Percentiles rank a stretch among this genome's conserved stretches.
phyloP scores from a whole-genome alignment of 2,329 filamentous ascomycete genomes.

The Ophiostoma ips region DNA sequence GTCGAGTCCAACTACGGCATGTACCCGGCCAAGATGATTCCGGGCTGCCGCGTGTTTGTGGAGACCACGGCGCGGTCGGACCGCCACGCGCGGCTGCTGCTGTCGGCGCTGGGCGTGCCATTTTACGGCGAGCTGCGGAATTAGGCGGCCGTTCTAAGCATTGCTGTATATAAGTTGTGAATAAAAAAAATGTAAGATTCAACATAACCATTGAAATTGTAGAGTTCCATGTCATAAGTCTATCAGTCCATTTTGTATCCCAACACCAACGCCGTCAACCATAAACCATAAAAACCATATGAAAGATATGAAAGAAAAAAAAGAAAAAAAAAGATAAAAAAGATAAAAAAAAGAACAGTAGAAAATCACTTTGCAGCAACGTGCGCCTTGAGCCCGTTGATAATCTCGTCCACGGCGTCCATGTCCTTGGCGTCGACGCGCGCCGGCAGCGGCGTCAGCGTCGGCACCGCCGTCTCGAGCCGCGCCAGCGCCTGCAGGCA shows the following conservation, averaged over 20 bases:
- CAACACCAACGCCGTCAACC: slow-evolving; percentile 6
- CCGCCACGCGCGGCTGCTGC: slow-evolving; percentile 65
- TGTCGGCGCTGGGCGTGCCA: slow-evolving; percentile 59
- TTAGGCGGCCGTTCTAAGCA: slow-evolving; percentile 6
- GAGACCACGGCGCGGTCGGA: slow-evolving; percentile 78
- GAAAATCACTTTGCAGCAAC: slow-evolving; percentile 20
- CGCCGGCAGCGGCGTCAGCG: slow-evolving; percentile 37
- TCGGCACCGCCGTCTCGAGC: slow-evolving; percentile 2
- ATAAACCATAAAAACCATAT: no score
- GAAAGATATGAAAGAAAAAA: slow-evolving; percentile 7
- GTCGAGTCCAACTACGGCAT: slow-evolving; percentile 79
- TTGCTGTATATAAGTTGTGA: neutral
- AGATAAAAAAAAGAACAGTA: neutral
- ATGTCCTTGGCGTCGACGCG: slow-evolving; percentile 75
- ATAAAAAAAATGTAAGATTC: no score
- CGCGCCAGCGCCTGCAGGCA: slow-evolving; percentile 43
- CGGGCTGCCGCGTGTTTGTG: slow-evolving; percentile 69
- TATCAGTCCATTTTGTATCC: neutral
- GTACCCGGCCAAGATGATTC: slow-evolving; percentile 58
- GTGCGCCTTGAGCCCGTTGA: slow-evolving; percentile 47
- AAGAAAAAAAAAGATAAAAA: neutral
- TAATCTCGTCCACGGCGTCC: slow-evolving; percentile 67
- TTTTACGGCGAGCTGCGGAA: slow-evolving; percentile 48
- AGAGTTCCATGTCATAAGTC: no score
- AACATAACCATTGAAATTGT: no score